Base-by-base conservation (phyloP, 495 filamentous ascomycete genomes). In the Penicillium goetzii region DNA sequence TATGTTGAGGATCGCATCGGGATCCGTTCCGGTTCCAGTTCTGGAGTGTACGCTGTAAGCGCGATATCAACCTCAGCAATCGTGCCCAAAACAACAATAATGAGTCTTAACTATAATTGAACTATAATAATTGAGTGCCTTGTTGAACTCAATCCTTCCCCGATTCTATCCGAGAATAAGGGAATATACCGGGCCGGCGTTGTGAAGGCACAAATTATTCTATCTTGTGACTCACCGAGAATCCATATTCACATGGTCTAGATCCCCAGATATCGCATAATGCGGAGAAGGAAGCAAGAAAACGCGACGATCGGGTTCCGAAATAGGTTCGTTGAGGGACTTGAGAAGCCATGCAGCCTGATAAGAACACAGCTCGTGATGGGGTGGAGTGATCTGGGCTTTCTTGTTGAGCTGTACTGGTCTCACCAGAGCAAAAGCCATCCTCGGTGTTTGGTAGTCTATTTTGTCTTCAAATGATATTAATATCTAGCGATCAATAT, bases 31-130 rank as follows among this genome's bases (percentile, higher is more conserved):
- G 32, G 26, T 6, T 62, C n/a, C n/a, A n/a, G 43, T 67, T 63
- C 67, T 61, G 55, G 43, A 58, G 36, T 69, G 34, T 67, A 66
- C 63, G 61, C 43, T 62, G 60, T 63, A 67, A 34, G 28, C 28
- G 30, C 33, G 51, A 50, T 65, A 61, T 61, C 30, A 49, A n/a
- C 38, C 55, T 60, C 54, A 64, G n/a, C 25, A 53, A 25, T n/a
- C 47, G 23, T 28, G 11, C 23, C 25, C 23, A 28, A 17, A 50
- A 28, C 23, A 8, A 40, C 33, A 26, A 26, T 19, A 23, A 58
- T 30, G 25, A 58, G 17, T 28, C 47, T 28, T 2, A 51, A 51
- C 25, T 51, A 51, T 47, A 12, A 2, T 9, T 12, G 12, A 51
- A 51, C 25, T 51, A 51, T 47, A 12, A 10, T 9, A 11, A 36